Evolutionary conservation across 2,329 filamentous ascomycete genomes (phyloP).

Genomic region (Neonectria ditissima): DNA sequence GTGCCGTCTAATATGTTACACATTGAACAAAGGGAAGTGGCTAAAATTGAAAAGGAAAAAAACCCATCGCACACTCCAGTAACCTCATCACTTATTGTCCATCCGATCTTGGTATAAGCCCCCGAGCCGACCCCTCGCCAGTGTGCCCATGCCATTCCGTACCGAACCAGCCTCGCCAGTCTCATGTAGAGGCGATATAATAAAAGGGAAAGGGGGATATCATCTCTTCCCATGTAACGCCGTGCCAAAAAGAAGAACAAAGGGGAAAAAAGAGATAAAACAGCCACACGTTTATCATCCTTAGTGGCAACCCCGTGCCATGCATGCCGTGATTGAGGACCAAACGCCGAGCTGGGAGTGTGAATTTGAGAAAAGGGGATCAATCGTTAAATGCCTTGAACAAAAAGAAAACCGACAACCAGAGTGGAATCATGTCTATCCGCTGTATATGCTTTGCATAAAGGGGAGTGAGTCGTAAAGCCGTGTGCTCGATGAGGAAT

Average conservation of each 20-base stretch:
- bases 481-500: constrained; percentile 6
- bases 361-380: constrained; percentile 11
- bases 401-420: constrained; percentile 4
- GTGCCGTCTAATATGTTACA: constrained; percentile 43
- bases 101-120: constrained; percentile 20
- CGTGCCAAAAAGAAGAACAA: constrained; percentile 30
- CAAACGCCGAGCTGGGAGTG: constrained; percentile 39
- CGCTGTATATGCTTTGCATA: constrained; percentile 11
- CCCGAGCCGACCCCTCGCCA: constrained; percentile 9
- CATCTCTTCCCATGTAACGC: constrained; percentile 45
- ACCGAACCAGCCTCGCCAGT: constrained; percentile 9
- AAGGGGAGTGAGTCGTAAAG: constrained; percentile 17
- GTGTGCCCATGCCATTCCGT: constrained; percentile 13
- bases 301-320: constrained; percentile 21
- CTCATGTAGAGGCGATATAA: constrained; percentile 18
- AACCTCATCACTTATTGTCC: constrained; percentile 3
- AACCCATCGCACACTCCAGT: constrained; percentile 9
- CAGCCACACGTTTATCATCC: constrained; percentile 27
- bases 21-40: constrained; percentile 31
- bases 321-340: constrained; percentile 20
- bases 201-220: constrained; percentile 44
- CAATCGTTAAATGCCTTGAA: not conserved
- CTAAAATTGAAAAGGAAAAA: constrained; percentile 3
- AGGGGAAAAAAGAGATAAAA: constrained; percentile 10
- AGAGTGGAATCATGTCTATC: constrained; percentile 21